Conservation (phyloP, 257 asterid species). For the Leonotis leonurus region DNA sequence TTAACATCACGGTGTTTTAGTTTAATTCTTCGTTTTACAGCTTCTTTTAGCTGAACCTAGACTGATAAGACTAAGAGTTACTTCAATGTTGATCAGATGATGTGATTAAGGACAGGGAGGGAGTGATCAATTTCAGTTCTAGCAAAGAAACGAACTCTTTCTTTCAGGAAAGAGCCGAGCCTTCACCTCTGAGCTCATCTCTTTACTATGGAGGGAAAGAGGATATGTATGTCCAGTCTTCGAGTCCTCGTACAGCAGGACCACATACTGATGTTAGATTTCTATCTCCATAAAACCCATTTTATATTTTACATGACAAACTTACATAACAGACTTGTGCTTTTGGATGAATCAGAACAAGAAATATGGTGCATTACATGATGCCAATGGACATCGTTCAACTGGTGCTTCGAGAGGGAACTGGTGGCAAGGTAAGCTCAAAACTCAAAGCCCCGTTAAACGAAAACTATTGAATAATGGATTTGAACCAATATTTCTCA, state of each 20-base stretch:
- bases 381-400: conserved; percentile 26
- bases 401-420: conserved; percentile 36
- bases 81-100: conserved; percentile 8
- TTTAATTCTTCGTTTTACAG: neutral
- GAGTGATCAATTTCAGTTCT: conserved; percentile 4
- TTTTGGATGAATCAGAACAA: conserved; percentile 25
- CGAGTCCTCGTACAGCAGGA: conserved; percentile 20
- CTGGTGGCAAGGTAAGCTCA: conserved; percentile 45
- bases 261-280: conserved; percentile 23
- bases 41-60: neutral
- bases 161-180: conserved; percentile 29
- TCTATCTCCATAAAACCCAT: neutral
- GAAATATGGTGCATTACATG: conserved; percentile 29
- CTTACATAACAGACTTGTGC: neutral
- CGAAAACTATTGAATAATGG: neutral
- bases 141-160: conserved; percentile 20
- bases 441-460: neutral
- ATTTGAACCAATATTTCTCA: neutral
- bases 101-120: conserved; percentile 21
- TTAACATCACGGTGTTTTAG: neutral
- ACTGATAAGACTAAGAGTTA: neutral
- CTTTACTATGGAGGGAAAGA: conserved; percentile 47
- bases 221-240: conserved; percentile 38
- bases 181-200: conserved; percentile 47
- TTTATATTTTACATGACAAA: neutral